Evolutionary conservation across 805 yeast species (phyloP).

Genomic region (Wickerhamiella dianesei): DNA sequence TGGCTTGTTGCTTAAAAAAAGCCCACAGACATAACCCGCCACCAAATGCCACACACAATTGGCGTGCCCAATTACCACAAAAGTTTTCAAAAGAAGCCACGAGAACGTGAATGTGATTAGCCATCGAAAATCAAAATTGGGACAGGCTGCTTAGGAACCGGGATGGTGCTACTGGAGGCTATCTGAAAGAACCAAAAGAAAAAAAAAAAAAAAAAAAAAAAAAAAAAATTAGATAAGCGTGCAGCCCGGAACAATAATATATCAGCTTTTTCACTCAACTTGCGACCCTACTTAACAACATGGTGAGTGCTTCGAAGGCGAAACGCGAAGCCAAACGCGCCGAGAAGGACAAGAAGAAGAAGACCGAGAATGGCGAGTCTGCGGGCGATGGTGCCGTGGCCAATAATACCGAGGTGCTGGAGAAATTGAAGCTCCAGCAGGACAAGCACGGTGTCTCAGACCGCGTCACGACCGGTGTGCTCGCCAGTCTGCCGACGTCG

Average conservation of each 20-base stretch:
- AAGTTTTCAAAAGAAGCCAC: too few species aligned
- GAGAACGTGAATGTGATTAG: too few species aligned
- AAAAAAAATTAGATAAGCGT: conserved; percentile 1
- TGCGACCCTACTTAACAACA: background rate
- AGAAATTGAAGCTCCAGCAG: conserved; percentile 79
- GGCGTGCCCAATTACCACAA: too few species aligned
- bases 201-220: too few species aligned
- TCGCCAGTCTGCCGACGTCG: conserved; percentile 76
- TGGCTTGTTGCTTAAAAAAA: too few species aligned
- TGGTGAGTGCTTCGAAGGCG: conserved; percentile 80
- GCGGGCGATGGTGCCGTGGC: conserved; percentile 32
- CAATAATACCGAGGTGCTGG: conserved; percentile 49
- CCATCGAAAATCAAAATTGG: too few species aligned
- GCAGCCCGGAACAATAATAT: background rate
- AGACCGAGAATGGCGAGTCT: conserved; percentile 40
- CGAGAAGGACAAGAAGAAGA: conserved; percentile 61
- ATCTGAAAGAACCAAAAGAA: too few species aligned
- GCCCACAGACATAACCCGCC: too few species aligned
- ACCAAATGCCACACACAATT: too few species aligned
- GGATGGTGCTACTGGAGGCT: too few species aligned
- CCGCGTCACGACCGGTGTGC: conserved; percentile 95
- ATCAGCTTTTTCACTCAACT: background rate
- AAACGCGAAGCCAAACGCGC: conserved; percentile 96
- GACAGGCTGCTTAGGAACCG: too few species aligned
- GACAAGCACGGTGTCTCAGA: conserved; percentile 91